Base-by-base conservation (phyloP, 768 basidiomycete species). In the Pholiota conissans region DNA sequence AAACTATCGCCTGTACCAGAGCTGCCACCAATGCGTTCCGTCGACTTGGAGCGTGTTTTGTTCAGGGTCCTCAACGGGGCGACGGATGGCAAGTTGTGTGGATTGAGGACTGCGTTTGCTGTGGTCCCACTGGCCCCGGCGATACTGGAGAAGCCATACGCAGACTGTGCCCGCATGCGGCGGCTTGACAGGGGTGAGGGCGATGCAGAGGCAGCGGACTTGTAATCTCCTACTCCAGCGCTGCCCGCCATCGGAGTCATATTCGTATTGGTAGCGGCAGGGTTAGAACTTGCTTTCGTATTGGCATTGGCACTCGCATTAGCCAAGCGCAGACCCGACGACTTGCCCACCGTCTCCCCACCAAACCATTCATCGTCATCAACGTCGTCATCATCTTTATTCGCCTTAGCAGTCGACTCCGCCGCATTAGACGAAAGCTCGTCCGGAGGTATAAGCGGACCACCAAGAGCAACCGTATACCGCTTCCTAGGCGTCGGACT, bases 381-480 rank as follows among this genome's bases (percentile, higher is more conserved):
- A n/a, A n/a, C 63, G 6, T 78, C 72, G 6, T 74, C 74, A 7
- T 72, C 74, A 6, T 72, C 76, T 37, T 73, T 48, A 30, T 16
- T 32, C 16, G 18, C 22, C 3, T 48, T 63, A 8, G 57, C 52
- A 27, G 58, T 14, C 7, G 56, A 27, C 9, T 35, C 55, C 16
- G 63, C 49, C 20, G 61, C 61, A 42, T 65, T 66, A 3, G 65
- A 68, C 0, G 65, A 58, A 1, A 69, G 20, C n/a, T 72, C 70
- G 3, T 70, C 67, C 9, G 65, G 60, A 13, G 64, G 52, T 60
- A 84, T 79, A 58, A 91, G 84, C 0, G 90, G 87, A 2, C 83
- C 87, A 9, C 90, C 91, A 0, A 94, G 79, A 0, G 92, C 91
- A 29, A 93, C 91, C 0, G 92, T 93, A 67, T 94, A 93, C 35